Conservation (phyloP, 2,329 filamentous ascomycete genomes). For the Zymoseptoria tritici region DNA sequence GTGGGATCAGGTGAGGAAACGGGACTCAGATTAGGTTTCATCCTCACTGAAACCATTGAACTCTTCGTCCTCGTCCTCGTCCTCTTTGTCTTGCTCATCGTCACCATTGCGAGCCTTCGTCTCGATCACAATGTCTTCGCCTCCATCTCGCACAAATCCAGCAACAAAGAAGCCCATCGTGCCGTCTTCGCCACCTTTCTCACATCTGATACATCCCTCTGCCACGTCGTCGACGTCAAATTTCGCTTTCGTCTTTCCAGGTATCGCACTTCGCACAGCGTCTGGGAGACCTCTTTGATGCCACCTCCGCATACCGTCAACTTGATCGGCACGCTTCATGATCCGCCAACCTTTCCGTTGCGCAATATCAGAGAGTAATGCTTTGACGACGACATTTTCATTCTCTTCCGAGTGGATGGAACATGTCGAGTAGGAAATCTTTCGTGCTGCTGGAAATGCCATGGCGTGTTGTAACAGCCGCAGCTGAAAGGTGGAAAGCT, state of each 20-base stretch:
- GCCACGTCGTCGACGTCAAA: slow-evolving; percentile 37
- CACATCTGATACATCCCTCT: slow-evolving; percentile 73
- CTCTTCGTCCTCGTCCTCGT: slow-evolving; percentile 33
- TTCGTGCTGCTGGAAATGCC: slow-evolving; percentile 63
- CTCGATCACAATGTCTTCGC: background rate
- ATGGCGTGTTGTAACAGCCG: slow-evolving; percentile 78
- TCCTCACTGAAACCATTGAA: slow-evolving; percentile 39
- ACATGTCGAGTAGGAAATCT: slow-evolving; percentile 89
- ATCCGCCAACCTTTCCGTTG: slow-evolving; percentile 66
- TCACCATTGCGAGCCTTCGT: background rate
- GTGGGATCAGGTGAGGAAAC: background rate
- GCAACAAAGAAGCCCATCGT: slow-evolving; percentile 95
- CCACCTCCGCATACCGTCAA: slow-evolving; percentile 70
- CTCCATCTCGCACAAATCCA: slow-evolving; percentile 62
- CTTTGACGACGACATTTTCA: slow-evolving; percentile 69
- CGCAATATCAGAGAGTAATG: slow-evolving; percentile 62
- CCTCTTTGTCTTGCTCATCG: slow-evolving; percentile 2
- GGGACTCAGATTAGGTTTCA: slow-evolving; percentile 5
- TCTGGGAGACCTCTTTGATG: slow-evolving; percentile 44
- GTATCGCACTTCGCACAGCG: slow-evolving; percentile 32
- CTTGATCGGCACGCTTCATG: slow-evolving; percentile 64
- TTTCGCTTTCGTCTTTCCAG: background rate
- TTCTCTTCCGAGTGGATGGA: slow-evolving; percentile 85
- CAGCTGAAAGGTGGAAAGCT: slow-evolving; percentile 75
- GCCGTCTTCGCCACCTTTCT: slow-evolving; percentile 71